These are phyloP conservation scores for Blastobotrys mokoenaii DNA, from an alignment of 805 yeast species.

Conservation along the genomic window DNA sequence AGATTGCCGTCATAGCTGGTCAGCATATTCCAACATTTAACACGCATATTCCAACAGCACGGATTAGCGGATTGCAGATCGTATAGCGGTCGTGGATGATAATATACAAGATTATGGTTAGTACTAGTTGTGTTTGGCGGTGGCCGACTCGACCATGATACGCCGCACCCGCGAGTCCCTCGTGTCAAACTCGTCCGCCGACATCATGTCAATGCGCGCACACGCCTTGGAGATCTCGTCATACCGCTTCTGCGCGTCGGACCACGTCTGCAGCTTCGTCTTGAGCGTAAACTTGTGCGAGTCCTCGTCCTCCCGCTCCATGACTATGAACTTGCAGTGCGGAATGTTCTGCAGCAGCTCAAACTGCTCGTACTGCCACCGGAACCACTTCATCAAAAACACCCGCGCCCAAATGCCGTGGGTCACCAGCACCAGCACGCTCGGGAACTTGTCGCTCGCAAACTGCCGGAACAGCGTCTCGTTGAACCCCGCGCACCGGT, in stretches of 20 bases:
- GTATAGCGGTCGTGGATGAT: too few species aligned
- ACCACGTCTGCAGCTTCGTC: conserved; percentile 67
- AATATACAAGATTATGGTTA: too few species aligned
- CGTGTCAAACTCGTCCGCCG: too few species aligned
- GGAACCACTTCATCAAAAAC: conserved; percentile 86
- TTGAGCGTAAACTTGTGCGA: conserved; percentile 42
- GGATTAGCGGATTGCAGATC: too few species aligned
- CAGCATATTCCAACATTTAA: too few species aligned
- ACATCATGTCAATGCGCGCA: too few species aligned
- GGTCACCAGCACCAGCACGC: conserved; percentile 73
- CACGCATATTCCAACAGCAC: too few species aligned
- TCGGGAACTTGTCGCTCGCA: conserved; percentile 58
- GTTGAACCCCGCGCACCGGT: conserved; percentile 82
- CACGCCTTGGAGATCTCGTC: conserved; percentile 5
- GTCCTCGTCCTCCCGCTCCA: conserved; percentile 49
- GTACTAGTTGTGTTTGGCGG: too few species aligned
- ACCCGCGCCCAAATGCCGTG: conserved; percentile 95
- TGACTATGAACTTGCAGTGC: conserved; percentile 72
- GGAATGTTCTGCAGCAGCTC: conserved; percentile 77
- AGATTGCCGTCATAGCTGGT: too few species aligned
- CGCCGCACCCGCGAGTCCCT: too few species aligned
- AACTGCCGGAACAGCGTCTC: conserved; percentile 82
- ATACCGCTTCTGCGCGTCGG: conserved; percentile 32
- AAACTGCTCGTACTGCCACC: conserved; percentile 87
- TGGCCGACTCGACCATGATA: too few species aligned